phyloP scores from a whole-genome alignment of 78 protist species.

The Emiliania huxleyi region DNA sequence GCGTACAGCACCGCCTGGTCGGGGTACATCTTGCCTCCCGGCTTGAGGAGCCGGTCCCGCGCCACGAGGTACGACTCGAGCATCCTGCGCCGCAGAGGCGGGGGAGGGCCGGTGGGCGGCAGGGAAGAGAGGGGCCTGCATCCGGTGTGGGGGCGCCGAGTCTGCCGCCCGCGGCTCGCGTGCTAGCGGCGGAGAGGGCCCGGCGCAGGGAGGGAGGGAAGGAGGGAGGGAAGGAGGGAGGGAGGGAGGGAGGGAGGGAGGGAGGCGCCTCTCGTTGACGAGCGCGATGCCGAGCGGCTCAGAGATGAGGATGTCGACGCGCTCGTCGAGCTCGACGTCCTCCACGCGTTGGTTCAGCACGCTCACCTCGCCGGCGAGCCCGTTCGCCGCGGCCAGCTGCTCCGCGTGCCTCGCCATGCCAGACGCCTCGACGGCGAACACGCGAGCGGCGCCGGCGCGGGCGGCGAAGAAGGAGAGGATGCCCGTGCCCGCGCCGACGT shows the following conservation, averaged over 20 bases:
- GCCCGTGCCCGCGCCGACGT: slow-evolving; percentile 59
- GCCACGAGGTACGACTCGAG: background rate
- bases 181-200: too few relatives aligned
- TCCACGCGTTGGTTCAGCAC: background rate
- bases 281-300: slow-evolving; percentile 82
- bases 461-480: slow-evolving; percentile 31
- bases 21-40: slow-evolving; percentile 72
- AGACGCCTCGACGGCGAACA: slow-evolving; percentile 79
- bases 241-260: too few relatives aligned
- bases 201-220: too few relatives aligned
- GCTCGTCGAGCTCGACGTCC: slow-evolving; percentile 49
- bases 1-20: background rate
- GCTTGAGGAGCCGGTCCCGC: background rate
- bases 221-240: too few relatives aligned
- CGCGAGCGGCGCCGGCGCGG: slow-evolving; percentile 8
- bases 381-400: slow-evolving; percentile 56
- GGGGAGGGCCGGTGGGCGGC: too few relatives aligned
- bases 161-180: too few relatives aligned
- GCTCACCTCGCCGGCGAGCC: slow-evolving; percentile 11
- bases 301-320: slow-evolving; percentile 68
- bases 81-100: too few relatives aligned
- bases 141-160: too few relatives aligned
- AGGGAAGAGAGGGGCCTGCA: slow-evolving; percentile 44
- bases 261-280: slow-evolving; percentile 62
- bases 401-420: slow-evolving; percentile 67